Evolutionary conservation across 805 yeast species (phyloP), one percentile per base, ranked within the genome.

Genomic region (Peterozyma xylosa): DNA sequence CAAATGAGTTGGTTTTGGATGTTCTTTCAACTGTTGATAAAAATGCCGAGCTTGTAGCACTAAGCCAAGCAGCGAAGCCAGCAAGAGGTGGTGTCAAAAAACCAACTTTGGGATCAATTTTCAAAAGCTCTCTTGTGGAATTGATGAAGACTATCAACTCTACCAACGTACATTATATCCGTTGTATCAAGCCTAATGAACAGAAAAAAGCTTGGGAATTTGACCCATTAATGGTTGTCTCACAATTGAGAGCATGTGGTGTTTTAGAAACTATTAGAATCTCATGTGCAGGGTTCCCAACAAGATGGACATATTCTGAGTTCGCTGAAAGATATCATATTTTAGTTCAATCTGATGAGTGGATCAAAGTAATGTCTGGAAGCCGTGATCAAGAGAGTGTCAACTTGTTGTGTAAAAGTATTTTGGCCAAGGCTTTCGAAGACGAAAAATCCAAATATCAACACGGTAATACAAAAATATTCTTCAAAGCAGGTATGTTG

Each of bases 211-310:
- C 98, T 2, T 91, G 99, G 98, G 84, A 82, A 60, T 91, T 91
- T 64, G 96, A 89, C 57, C 88, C 95, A 13, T 74, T 89, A 37
- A 90, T 91, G 97, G 98, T 91, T 11, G 72, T 93, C 48, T 83
- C 95, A 5, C 99, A 91, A 64, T 73, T 91, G 50, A 78, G 99
- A 60, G 99, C 99, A 5, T 91, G 99, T 72, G 99, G 99, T 83
- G 98, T 91, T 39, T 71, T 91, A 53, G 99, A 93, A 62, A 93
- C 99, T 2, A 91, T 91, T 58, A 73, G 96, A 57, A 91, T 91
- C 39, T 90, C 97, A 1, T 90, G 97, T 67, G 97, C 96, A 41
- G 99, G 99, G 35, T 91, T 90, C 74, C 99, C 99, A 14, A 84
- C 96, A 0, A 75, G 97, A 59, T 88, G 96, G 89, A 79, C 96